These are phyloP conservation scores for Daldinia loculata DNA, from an alignment of 495 filamentous ascomycete species.

Conservation along the genomic window DNA sequence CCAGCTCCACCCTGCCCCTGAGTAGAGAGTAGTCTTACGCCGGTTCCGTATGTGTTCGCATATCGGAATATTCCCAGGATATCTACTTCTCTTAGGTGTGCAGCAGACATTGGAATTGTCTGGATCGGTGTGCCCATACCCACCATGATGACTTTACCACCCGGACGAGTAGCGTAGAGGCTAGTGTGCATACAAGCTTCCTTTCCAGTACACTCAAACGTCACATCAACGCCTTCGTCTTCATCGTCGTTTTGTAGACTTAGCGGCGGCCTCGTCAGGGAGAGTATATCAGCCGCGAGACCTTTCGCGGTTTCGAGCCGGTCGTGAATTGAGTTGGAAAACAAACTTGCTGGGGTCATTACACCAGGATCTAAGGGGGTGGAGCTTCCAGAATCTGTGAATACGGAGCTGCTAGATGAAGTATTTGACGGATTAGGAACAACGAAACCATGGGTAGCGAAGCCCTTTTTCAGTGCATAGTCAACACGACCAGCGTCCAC, in stretches of 20 bases:
- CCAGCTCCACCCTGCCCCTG: slow-evolving; percentile 60
- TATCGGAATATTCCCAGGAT: slow-evolving; percentile 93
- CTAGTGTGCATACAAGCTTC: slow-evolving; percentile 85
- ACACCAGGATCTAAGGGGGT: slow-evolving; percentile 53
- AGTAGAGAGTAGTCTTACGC: slow-evolving; percentile 71
- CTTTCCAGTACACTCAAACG: slow-evolving; percentile 93
- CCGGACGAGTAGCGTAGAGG: slow-evolving; percentile 81
- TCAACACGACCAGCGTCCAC: slow-evolving; percentile 79
- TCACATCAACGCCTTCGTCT: slow-evolving; percentile 73
- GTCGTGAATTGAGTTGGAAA: slow-evolving; percentile 47
- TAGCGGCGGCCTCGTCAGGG: slow-evolving; percentile 51
- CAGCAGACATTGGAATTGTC: slow-evolving; percentile 83
- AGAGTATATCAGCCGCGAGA: slow-evolving; percentile 61
- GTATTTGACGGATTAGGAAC: slow-evolving; percentile 59
- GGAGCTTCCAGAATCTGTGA: slow-evolving; percentile 52
- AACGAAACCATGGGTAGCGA: slow-evolving; percentile 74
- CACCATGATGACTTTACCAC: slow-evolving; percentile 85
- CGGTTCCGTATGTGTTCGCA: slow-evolving; percentile 84
- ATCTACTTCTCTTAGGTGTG: slow-evolving; percentile 88
- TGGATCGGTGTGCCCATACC: slow-evolving; percentile 95
- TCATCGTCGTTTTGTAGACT: slow-evolving; percentile 53
- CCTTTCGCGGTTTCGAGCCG: slow-evolving; percentile 67
- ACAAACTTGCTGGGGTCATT: slow-evolving; percentile 56
- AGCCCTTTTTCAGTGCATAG: slow-evolving; percentile 75
- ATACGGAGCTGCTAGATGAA: slow-evolving; percentile 51